phyloP scores from a whole-genome alignment of 2,329 filamentous ascomycete genomes.

The Penicillium sp. region DNA sequence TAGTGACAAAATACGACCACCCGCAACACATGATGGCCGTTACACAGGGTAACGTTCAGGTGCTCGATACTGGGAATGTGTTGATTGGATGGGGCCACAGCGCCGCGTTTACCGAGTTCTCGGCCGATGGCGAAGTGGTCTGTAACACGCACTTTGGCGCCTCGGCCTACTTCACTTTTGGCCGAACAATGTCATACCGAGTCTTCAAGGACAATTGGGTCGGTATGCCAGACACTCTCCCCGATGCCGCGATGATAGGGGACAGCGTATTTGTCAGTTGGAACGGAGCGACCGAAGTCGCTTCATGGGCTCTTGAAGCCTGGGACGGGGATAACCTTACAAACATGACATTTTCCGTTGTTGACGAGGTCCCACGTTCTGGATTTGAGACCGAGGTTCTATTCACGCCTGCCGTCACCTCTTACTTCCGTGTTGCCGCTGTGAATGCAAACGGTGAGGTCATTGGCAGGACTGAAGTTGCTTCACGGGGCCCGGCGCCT shows the following conservation, averaged over 20 bases:
- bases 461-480: slow-evolving; percentile 20
- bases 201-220: slow-evolving; percentile 57
- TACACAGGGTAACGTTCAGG: slow-evolving; percentile 23
- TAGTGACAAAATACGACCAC: slow-evolving; percentile 16
- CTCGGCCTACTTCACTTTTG: slow-evolving; percentile 48
- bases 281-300: slow-evolving; percentile 40
- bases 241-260: slow-evolving; percentile 20
- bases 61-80: slow-evolving; percentile 42
- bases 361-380: slow-evolving; percentile 15
- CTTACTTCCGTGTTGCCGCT: slow-evolving; percentile 23
- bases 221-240: slow-evolving; percentile 46
- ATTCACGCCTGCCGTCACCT: slow-evolving; percentile 7
- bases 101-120: slow-evolving; percentile 53
- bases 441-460: slow-evolving; percentile 19
- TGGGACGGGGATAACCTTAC: slow-evolving; percentile 16
- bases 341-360: slow-evolving; percentile 16
- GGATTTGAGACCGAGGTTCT: slow-evolving; percentile 26
- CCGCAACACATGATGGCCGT: slow-evolving; percentile 19
- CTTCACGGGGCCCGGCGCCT: slow-evolving; percentile 2
- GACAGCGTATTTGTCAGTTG: slow-evolving; percentile 33
- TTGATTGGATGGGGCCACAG: slow-evolving; percentile 55
- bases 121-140: slow-evolving; percentile 20
- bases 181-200: slow-evolving; percentile 57
- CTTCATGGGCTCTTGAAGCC: slow-evolving; percentile 26
- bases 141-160: slow-evolving; percentile 41